phyloP scores from a whole-genome alignment of 1,284 basidiomycete genomes.

The Somion occarium region DNA sequence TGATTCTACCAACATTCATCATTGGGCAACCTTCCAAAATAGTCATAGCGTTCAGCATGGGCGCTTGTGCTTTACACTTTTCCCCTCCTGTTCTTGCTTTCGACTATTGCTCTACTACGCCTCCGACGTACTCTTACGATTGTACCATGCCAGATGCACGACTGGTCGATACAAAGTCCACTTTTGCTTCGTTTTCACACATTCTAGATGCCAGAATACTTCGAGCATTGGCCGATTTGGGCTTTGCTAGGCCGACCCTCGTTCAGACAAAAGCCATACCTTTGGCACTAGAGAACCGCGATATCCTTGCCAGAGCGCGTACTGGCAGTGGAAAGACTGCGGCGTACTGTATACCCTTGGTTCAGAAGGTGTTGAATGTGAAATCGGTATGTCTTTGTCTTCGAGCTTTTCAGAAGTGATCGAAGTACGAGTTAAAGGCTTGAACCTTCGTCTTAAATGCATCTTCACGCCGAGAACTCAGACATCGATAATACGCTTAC shows the following conservation, averaged over 20 bases:
- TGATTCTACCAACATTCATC: too few relatives aligned
- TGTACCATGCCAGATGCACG: conserved; percentile 34
- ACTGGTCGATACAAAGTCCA: conserved; percentile 46
- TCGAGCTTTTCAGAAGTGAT: neutral
- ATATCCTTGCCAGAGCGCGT: conserved; percentile 90
- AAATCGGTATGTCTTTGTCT: conserved; percentile 63
- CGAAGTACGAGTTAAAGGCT: neutral
- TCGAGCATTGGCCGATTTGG: conserved; percentile 75
- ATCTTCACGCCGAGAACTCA: too few relatives aligned
- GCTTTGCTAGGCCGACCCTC: conserved; percentile 78
- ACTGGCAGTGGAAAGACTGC: conserved; percentile 98
- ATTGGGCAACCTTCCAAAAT: too few relatives aligned
- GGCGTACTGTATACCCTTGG: conserved; percentile 88
- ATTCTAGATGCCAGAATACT: conserved; percentile 75
- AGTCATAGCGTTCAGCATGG: too few relatives aligned
- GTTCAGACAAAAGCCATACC: conserved; percentile 83
- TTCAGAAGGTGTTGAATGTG: conserved; percentile 83
- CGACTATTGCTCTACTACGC: too few relatives aligned
- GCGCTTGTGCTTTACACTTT: too few relatives aligned
- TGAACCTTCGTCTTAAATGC: neutral
- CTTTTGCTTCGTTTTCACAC: conserved; percentile 67
- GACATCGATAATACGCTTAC: too few relatives aligned
- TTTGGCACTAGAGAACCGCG: conserved; percentile 83
- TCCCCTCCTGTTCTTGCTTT: too few relatives aligned
- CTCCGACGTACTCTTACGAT: too few relatives aligned